These are phyloP conservation scores for Citrus inodora DNA, from an alignment of 345 rosid genomes.

Conservation along the genomic window DNA sequence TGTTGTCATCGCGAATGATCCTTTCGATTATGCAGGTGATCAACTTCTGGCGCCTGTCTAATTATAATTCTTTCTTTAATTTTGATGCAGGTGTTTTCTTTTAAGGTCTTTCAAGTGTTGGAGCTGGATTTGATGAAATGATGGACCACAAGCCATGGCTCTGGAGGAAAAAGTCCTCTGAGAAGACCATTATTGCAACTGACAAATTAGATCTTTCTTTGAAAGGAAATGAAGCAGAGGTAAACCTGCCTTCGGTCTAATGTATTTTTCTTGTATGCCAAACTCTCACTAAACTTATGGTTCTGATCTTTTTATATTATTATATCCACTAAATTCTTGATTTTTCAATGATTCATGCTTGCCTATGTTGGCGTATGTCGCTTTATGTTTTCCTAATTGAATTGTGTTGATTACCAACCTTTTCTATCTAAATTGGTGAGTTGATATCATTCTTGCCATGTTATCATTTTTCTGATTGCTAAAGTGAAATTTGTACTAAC, in stretches of 20 bases:
- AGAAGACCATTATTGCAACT: slow-evolving; percentile 41
- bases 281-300: not conserved
- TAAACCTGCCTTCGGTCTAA: slow-evolving; percentile 21
- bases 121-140: slow-evolving; percentile 11
- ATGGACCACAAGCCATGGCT: slow-evolving; percentile 87
- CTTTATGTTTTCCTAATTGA: not conserved
- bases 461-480: not conserved
- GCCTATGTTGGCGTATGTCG: not conserved
- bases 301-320: not conserved
- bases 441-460: too few relatives aligned
- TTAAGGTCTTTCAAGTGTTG: not conserved
- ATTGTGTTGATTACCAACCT: not conserved
- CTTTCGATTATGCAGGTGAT: not conserved
- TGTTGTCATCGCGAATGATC: not conserved
- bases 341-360: not conserved
- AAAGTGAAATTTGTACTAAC: not conserved
- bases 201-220: slow-evolving; percentile 31
- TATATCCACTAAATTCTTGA: not conserved
- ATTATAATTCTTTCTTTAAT: not conserved
- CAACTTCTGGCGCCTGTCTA: not conserved
- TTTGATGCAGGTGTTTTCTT: slow-evolving; percentile 15
- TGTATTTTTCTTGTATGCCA: not conserved
- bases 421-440: not conserved
- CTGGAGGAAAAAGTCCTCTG: slow-evolving; percentile 78
- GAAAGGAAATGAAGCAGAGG: slow-evolving; percentile 56